phyloP scores from a whole-genome alignment of 2,329 filamentous ascomycete species.

The Ophiostoma perfectum region DNA sequence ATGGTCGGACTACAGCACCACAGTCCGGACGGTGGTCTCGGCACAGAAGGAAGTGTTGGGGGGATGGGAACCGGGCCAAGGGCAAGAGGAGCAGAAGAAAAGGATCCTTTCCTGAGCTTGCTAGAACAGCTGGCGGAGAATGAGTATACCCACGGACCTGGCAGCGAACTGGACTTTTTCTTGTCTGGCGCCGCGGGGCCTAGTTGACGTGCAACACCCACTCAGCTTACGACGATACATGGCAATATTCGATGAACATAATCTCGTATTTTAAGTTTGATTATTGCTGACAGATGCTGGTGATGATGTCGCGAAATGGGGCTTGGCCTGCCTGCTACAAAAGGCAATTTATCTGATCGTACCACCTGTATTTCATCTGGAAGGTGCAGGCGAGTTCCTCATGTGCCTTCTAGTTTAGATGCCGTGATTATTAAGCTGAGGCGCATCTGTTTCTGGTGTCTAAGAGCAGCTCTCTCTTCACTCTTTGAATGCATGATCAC shows the following conservation, averaged over 20 bases:
- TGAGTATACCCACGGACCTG: conserved; percentile 62
- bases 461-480: neutral
- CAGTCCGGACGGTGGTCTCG: conserved; percentile 42
- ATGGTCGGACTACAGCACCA: conserved; percentile 29
- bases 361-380: neutral
- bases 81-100: conserved; percentile 53
- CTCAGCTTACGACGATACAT: neutral
- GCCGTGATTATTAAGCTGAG: no score
- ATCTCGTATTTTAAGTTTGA: neutral
- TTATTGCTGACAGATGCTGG: neutral
- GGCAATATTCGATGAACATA: neutral
- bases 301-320: neutral
- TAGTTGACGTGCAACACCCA: neutral
- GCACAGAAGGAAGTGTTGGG: conserved; percentile 44
- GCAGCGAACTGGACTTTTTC: conserved; percentile 75
- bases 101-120: conserved; percentile 73
- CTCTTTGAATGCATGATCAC: no score
- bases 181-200: conserved; percentile 34
- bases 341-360: neutral
- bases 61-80: conserved; percentile 35
- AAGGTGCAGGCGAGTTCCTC: neutral
- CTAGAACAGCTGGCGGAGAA: conserved; percentile 80
- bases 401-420: neutral
- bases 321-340: neutral
- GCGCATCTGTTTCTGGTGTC: neutral